Conservation (phyloP, 805 yeast species). For the Kregervanrija pseudodelftensis region DNA sequence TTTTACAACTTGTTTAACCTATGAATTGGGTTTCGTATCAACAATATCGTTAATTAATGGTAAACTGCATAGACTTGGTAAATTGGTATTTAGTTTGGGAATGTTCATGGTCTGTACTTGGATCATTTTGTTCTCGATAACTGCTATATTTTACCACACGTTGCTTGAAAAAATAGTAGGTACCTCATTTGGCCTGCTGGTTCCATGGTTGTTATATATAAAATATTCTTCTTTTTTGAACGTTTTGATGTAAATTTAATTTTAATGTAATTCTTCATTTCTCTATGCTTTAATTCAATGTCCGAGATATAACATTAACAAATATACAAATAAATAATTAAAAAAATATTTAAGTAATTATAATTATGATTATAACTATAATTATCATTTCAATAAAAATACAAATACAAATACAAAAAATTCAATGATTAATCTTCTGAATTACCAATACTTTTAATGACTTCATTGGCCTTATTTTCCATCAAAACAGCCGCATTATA, state of each 20-base stretch:
- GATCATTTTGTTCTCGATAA: conserved; percentile 34
- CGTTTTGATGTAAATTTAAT: conserved; percentile 3
- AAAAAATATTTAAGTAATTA: too few species aligned
- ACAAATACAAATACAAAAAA: conserved; percentile 4
- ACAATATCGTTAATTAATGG: too few species aligned
- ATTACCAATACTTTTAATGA: conserved; percentile 8
- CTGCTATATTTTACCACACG: conserved; percentile 45
- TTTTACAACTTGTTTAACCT: conserved; percentile 23
- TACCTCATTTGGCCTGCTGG: conserved; percentile 29
- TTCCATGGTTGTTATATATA: conserved; percentile 26
- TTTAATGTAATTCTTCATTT: not conserved
- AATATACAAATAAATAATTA: too few species aligned
- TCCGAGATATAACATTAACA: not conserved
- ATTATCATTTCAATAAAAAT: not conserved
- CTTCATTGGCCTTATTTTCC: conserved; percentile 30
- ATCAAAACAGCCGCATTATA: conserved; percentile 49
- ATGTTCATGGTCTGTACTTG: conserved; percentile 19
- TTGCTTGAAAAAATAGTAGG: conserved; percentile 40
- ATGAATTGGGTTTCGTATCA: conserved; percentile 11
- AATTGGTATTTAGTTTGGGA: too few species aligned
- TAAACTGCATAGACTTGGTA: too few species aligned
- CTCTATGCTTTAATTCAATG: not conserved
- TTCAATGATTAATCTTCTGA: not conserved
- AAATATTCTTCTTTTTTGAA: conserved; percentile 8
- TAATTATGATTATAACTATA: not conserved